Evolutionary conservation across 1,284 basidiomycete species (phyloP), one percentile per base, ranked within the genome.

Genomic region (Apiotrichum akiyoshidainum): DNA sequence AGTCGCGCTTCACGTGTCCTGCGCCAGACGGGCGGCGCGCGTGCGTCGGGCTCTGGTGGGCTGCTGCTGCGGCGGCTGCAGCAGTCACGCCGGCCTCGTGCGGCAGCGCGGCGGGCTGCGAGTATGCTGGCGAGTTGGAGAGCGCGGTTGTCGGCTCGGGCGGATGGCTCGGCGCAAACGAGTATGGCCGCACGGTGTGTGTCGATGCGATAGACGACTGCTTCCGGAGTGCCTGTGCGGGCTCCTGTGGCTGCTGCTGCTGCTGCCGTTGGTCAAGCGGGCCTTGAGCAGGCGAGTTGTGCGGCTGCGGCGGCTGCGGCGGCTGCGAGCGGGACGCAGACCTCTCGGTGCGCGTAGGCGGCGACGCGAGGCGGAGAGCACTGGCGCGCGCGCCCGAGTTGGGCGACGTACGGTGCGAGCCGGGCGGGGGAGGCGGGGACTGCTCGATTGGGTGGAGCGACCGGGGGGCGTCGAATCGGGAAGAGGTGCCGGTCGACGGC

Each of bases 381-480:
- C 19, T 13, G 3, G 11, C 17, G 16, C 14, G 22, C 45, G 17
- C 26, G 31, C 14, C 17, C 8, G 19, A 26, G 41, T 34, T 17
- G 21, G 46, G 50, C 13, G 44, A 40, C 8, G 45, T 41, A n/a
- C n/a, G 19, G 21, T 46, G 42, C 31, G 26, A 17, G n/a, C 39
- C 33, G 17, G 50, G 31, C 16, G 47, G 54, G 2, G 61, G 61
- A 7, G 61, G n/a, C n/a, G n/a, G 61, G 13, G 50, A 54, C 51
- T 63, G 62, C 56, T 63, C 56, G n/a, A 63, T 63, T 12, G 61
- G 55, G 50, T 57, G 55, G n/a, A 63, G 58, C 9, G 46, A 41
- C 11, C 52, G 55, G 10, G 60, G 46, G 7, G 19, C 39, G 17
- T 57, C 59, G 17, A 47, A 39, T 6, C 51, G 50, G 8, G 60